A percentile compares a stretch with the other conserved stretches of the same genome.
Conservation (phyloP, 768 basidiomycete genomes). For the Rhodotorula sphaerocarpa region DNA sequence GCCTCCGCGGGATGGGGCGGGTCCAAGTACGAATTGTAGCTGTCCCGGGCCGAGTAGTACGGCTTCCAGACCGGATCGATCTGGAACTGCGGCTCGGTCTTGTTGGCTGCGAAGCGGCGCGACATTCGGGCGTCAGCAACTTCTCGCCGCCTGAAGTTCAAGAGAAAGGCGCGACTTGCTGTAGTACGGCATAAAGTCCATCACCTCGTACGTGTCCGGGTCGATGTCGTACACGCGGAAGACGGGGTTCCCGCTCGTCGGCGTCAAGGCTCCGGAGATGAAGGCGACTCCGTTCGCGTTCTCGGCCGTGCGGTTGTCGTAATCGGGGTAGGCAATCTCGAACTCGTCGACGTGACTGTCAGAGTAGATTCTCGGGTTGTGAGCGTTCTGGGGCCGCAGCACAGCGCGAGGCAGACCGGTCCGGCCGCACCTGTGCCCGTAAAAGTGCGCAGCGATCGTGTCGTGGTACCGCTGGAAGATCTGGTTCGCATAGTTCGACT, state of each 20-base stretch:
- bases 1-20: conserved; percentile 39
- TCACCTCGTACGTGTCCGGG: conserved; percentile 59
- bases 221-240: conserved; percentile 60
- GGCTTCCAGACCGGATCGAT: conserved; percentile 47
- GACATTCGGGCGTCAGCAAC: conserved; percentile 42
- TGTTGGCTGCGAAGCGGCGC: conserved; percentile 34
- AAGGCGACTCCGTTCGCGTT: conserved; percentile 50
- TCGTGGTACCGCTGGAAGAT: conserved; percentile 55
- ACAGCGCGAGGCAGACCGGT: too few relatives aligned
- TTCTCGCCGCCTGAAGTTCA: neutral
- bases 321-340: conserved; percentile 56
- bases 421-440: conserved; percentile 50
- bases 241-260: conserved; percentile 52
- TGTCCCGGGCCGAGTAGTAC: conserved; percentile 54
- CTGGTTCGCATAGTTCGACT: conserved; percentile 61
- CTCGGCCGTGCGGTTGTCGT: conserved; percentile 48
- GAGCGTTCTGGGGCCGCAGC: too few relatives aligned
- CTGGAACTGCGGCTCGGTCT: conserved; percentile 44
- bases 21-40: conserved; percentile 47
- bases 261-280: conserved; percentile 56
- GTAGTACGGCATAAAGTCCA: conserved; percentile 51
- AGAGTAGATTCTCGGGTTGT: neutral
- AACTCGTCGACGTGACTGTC: conserved; percentile 49
- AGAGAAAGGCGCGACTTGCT: conserved; percentile 44
- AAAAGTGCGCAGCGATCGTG: conserved; percentile 58